Conservation (phyloP, 495 filamentous ascomycete genomes). For the Podospora comata region DNA sequence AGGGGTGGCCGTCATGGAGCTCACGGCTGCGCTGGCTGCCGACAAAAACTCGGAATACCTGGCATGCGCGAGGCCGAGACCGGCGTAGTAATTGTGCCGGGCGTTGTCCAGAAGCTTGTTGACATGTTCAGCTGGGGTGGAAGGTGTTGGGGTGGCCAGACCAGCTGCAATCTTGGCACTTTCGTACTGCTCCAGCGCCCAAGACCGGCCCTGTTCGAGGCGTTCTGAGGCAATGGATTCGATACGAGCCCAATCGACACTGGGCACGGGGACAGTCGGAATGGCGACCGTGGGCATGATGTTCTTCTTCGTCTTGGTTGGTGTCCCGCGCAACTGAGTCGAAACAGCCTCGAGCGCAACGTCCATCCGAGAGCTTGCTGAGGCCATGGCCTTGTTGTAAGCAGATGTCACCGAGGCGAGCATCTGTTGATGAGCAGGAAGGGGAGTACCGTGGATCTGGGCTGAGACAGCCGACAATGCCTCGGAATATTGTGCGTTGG, state of each 20-base stretch:
- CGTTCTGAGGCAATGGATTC: slow-evolving; percentile 62
- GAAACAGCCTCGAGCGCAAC: slow-evolving; percentile 49
- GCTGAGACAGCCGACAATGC: slow-evolving; percentile 63
- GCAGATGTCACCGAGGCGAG: slow-evolving; percentile 64
- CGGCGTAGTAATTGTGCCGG: slow-evolving; percentile 72
- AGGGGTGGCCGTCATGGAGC: slow-evolving; percentile 48
- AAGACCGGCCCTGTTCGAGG: slow-evolving; percentile 59
- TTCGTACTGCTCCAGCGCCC: slow-evolving; percentile 63
- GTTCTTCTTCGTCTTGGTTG: slow-evolving; percentile 37
- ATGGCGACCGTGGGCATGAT: slow-evolving; percentile 28
- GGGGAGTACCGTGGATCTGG: slow-evolving; percentile 62
- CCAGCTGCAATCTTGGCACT: slow-evolving; percentile 57
- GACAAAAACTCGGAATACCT: slow-evolving; percentile 70
- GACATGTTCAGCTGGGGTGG: slow-evolving; percentile 42
- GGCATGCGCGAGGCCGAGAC: slow-evolving; percentile 70
- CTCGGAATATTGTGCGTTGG: slow-evolving; percentile 61
- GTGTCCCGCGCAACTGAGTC: slow-evolving; percentile 43
- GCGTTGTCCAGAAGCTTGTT: slow-evolving; percentile 58
- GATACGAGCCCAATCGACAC: slow-evolving; percentile 39
- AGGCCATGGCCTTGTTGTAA: slow-evolving; percentile 62
- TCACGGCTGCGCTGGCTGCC: slow-evolving; percentile 61
- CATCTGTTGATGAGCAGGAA: slow-evolving; percentile 60
- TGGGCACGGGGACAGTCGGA: slow-evolving; percentile 25
- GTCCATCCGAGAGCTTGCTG: slow-evolving; percentile 57
- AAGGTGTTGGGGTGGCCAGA: slow-evolving; percentile 51